Base-by-base conservation (phyloP, 2,329 filamentous ascomycete species). In the Cladosporium austrohemisphaericum region DNA sequence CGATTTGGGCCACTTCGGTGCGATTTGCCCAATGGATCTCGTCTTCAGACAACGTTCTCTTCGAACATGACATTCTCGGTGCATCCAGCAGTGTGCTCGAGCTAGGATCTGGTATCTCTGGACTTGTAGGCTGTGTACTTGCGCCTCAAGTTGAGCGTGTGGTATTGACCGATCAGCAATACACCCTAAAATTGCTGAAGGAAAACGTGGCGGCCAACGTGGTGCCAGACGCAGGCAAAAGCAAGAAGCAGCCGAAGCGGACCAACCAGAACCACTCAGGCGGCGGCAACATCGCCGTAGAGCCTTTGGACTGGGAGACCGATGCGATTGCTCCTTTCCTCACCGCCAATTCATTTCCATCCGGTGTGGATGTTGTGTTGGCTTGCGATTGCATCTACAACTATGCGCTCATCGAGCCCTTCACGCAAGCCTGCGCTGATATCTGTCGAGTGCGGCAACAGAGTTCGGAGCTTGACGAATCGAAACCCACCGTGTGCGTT, bases 301-400 rank as follows among this genome's bases (percentile, higher is more conserved):
- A 60, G 7, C 29, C 63, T 10, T 73, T 96, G 1, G 92, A 98
- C 69, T 98, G 93, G 93, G 91, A 97, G 64, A 66, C 66, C 1
- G 75, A 80, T 57, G 68, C 71, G 38, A 65, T 77, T 1, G 57
- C 60, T 1, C 61, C 63, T 3, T 58, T 74, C 6, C 74, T 76
- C 0, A 77, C 81, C 53, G 68, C 76, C 38, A 75, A 84, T 8
- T 58, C 52, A n/a, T 52, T 65, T 14, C 10, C 41, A 5, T 22
- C 47, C 9, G 63, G 77, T 71, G 19, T 55, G 64, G 8, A 65
- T 60, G 69, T 83, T 11, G 74, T 97, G 9, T 66, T 97, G 28
- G 89, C 90, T 3, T 95, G 89, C 63, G 93, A 98, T 68, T 96
- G 91, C 68, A 85, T 98, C 58, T 98, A 94, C 74, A 98, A 97